Conservation (phyloP, 2,329 filamentous ascomycete genomes). For the Verticillium tricorpus region DNA sequence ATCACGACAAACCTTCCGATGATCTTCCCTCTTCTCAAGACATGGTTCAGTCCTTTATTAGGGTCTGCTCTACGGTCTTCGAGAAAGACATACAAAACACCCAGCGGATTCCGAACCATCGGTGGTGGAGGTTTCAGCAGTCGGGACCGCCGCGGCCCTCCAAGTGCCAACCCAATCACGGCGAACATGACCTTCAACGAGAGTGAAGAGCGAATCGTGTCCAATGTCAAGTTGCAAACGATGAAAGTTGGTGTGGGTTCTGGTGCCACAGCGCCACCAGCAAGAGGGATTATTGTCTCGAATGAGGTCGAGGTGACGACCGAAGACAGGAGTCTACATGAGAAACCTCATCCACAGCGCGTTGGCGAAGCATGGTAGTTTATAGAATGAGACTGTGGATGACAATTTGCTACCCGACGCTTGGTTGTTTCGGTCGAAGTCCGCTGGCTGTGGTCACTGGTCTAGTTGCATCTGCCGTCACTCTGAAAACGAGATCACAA, state of each 20-base stretch:
- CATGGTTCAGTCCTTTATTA: slow-evolving; percentile 28
- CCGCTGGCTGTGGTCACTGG: too few relatives aligned
- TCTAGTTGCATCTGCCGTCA: too few relatives aligned
- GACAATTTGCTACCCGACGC: too few relatives aligned
- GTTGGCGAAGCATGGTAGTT: slow-evolving; percentile 4
- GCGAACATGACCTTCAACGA: slow-evolving; percentile 31
- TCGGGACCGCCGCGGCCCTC: slow-evolving; percentile 24
- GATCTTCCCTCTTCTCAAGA: slow-evolving; percentile 40
- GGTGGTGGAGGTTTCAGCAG: slow-evolving; percentile 25
- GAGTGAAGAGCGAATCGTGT: slow-evolving; percentile 35
- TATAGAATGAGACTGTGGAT: too few relatives aligned
- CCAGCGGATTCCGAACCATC: slow-evolving; percentile 32
- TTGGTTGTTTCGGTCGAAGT: too few relatives aligned
- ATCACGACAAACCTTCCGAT: slow-evolving; percentile 39
- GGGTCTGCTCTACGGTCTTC: slow-evolving; percentile 22
- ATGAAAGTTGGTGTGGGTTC: slow-evolving; percentile 20
- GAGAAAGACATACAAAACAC: slow-evolving; percentile 13
- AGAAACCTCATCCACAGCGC: background rate
- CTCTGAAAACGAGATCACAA: too few relatives aligned
- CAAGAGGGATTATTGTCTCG: slow-evolving; percentile 33
- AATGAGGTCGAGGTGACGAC: slow-evolving; percentile 31
- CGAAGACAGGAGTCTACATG: slow-evolving; percentile 14
- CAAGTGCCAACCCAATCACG: slow-evolving; percentile 28
- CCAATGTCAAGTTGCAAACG: slow-evolving; percentile 33
- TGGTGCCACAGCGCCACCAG: slow-evolving; percentile 7